Base-by-base conservation (phyloP, 805 yeast genomes). In the Candida quercuum region DNA sequence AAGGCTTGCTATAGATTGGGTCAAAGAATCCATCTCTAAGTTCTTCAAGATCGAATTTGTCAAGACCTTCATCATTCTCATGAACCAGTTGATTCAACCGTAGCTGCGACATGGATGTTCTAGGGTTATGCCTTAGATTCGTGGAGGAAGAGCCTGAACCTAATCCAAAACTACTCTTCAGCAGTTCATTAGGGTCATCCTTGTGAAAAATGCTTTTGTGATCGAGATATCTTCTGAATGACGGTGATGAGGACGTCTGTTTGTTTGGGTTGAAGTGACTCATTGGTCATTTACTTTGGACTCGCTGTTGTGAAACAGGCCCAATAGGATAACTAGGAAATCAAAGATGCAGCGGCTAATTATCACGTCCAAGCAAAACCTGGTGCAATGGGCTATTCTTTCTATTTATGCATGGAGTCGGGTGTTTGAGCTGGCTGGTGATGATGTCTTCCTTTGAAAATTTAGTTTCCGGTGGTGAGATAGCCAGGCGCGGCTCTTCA, bases 21-120 rank as follows among this genome's bases (percentile, higher is more conserved):
- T 72, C 76, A 41, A 72, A 72, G 47, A 65, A 71, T 9, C 75
- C 75, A 35, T 67, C 67, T 46, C 77, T 57, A 19, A 67, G 45
- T 44, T 72, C 78, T 37, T 67, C 69, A n/a, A 70, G 36, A 1
- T 54, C 63, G 24, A 67, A 43, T n/a, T 57, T 48, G 16, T 62
- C 60, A 40, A 63, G 49, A 5, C 50, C 44, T 8, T 53, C 49
- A 2, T 50, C 51, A 6, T 35, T 22, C 1, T 28, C 24, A 9
- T 46, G 42, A 2, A 55, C 51, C 17, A 64, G 46, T 18, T 52
- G 49, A 12, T 52, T 49, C 13, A 66, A 43, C 37, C 55, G 48
- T 36, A 64, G 26, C 34, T 63, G 67, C 3, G 70, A 61, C 41
- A 63, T 47, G 4, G 67, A 60, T 1, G 60, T 52, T 26, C 63